phyloP scores from a whole-genome alignment of 2,329 filamentous ascomycete species.

The Ambrosiella cleistominuta region DNA sequence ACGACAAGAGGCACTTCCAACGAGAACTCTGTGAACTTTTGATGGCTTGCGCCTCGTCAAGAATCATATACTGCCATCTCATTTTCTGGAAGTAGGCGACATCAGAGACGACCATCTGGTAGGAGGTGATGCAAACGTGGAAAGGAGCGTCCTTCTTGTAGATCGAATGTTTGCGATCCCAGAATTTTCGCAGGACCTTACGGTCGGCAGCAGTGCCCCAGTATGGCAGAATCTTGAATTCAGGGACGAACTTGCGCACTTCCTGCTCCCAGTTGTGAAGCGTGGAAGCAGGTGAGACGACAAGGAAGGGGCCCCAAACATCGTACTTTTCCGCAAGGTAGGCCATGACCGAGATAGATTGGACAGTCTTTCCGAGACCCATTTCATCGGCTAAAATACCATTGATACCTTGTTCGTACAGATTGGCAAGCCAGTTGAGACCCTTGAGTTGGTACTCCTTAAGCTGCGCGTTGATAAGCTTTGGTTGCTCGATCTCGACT shows the following conservation, averaged over 20 bases:
- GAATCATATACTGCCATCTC: slow-evolving; percentile 99
- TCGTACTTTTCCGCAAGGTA: slow-evolving; percentile 95
- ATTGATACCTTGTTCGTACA: slow-evolving; percentile 99
- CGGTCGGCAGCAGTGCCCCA: slow-evolving; percentile 91
- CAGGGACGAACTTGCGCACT: slow-evolving; percentile 83
- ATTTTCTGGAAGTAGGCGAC: slow-evolving; percentile 98
- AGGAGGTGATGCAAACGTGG: slow-evolving; percentile 91
- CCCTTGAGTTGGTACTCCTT: slow-evolving; percentile 99
- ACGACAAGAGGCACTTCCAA: slow-evolving; percentile 88
- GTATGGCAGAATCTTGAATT: slow-evolving; percentile 89
- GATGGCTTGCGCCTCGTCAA: slow-evolving; percentile 96
- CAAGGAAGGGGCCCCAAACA: slow-evolving; percentile 94
- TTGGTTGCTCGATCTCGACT: slow-evolving; percentile 85
- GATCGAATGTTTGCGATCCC: slow-evolving; percentile 93
- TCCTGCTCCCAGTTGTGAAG: slow-evolving; percentile 99
- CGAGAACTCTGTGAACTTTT: slow-evolving; percentile 92
- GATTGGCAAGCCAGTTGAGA: slow-evolving; percentile 95
- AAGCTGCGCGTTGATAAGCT: slow-evolving; percentile 78
- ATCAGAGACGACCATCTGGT: slow-evolving; percentile 91
- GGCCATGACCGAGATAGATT: slow-evolving; percentile 98
- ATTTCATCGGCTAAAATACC: slow-evolving; percentile 97
- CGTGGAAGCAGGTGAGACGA: slow-evolving; percentile 89
- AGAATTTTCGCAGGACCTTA: slow-evolving; percentile 94
- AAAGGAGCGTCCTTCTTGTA: slow-evolving; percentile 88
- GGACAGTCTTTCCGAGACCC: slow-evolving; percentile 97